Evolutionary conservation across 176 grass and related monocot genomes (phyloP).

Genomic region (Tillandsia fasciculata): DNA sequence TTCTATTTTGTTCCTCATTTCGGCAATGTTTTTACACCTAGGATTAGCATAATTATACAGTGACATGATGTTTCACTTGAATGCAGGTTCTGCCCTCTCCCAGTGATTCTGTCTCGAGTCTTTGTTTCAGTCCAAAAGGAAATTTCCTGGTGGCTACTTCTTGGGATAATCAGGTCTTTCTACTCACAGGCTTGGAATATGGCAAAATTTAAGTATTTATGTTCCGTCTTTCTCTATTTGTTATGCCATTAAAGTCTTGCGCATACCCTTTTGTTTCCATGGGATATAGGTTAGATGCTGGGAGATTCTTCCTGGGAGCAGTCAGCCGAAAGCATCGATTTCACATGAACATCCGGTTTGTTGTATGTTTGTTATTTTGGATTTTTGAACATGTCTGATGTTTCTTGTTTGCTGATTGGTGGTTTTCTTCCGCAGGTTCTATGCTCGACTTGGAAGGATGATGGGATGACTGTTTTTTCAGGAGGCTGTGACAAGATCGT

Average conservation of each 20-base stretch:
- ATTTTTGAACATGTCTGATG: not conserved
- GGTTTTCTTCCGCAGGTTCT: slow-evolving; percentile 47
- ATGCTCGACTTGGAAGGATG: slow-evolving; percentile 92
- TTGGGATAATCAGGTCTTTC: slow-evolving; percentile 55
- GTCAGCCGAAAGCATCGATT: slow-evolving; percentile 88
- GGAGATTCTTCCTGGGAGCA: slow-evolving; percentile 73
- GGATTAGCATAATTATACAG: not conserved
- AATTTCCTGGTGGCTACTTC: slow-evolving; percentile 57
- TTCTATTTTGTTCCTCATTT: not conserved
- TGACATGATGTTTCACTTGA: slow-evolving; percentile 9
- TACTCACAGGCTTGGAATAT: not conserved
- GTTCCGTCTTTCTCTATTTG: not conserved
- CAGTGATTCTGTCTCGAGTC: slow-evolving; percentile 42
- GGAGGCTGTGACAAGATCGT: slow-evolving; percentile 89
- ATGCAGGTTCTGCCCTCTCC: slow-evolving; percentile 44
- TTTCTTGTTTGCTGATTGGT: slow-evolving; percentile 12
- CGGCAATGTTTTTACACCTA: not conserved
- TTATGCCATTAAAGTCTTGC: not conserved
- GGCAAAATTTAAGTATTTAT: not conserved
- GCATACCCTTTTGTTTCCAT: not conserved
- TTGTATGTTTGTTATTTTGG: slow-evolving; percentile 8
- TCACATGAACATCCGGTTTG: slow-evolving; percentile 82
- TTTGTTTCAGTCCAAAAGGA: slow-evolving; percentile 56
- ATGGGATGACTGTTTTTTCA: slow-evolving; percentile 80
- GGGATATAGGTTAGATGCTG: slow-evolving; percentile 74